Conservation (phyloP, 345 rosid species). For the Aurinia saxatilis region DNA sequence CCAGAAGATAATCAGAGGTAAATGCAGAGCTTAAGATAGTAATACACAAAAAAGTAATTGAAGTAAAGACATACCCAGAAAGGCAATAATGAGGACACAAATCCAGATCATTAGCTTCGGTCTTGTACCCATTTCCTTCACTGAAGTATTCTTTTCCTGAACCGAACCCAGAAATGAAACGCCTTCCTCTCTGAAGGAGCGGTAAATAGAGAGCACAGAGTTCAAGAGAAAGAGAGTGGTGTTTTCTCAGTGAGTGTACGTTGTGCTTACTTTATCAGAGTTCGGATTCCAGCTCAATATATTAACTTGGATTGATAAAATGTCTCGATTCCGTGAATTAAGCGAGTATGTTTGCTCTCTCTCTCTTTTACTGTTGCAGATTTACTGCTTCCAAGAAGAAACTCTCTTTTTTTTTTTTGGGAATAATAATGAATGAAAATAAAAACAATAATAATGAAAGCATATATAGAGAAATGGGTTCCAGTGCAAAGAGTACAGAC, state of each 20-base stretch:
- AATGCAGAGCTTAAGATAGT: conserved; percentile 3
- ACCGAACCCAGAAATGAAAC: conserved; percentile 15
- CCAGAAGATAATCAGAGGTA: conserved; percentile 11
- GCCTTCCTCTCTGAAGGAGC: conserved; percentile 1
- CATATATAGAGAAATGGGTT: conserved; percentile 5
- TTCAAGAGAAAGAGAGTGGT: too few relatives aligned
- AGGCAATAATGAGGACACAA: conserved; percentile 14
- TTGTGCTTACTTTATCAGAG: conserved; percentile 14
- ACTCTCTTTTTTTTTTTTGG: background rate
- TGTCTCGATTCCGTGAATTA: conserved; percentile 29
- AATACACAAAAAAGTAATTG: background rate
- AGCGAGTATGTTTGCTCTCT: conserved; percentile 21
- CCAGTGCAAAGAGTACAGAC: conserved; percentile 17
- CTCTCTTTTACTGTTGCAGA: conserved; percentile 21
- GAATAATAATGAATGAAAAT: background rate
- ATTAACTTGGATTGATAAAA: conserved; percentile 18
- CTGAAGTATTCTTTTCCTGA: conserved; percentile 10
- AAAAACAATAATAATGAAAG: background rate
- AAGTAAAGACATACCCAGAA: conserved; percentile 16
- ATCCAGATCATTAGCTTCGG: conserved; percentile 15
- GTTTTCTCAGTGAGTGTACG: background rate
- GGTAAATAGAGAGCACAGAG: background rate
- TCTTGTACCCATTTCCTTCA: conserved; percentile 9
- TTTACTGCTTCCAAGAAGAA: conserved; percentile 24
- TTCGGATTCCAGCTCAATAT: conserved; percentile 25